A percentile compares a stretch with the other conserved stretches of the same genome.
Evolutionary conservation across 2,329 filamentous ascomycete genomes (phyloP).

Genomic region (Epicoccum nigrum): DNA sequence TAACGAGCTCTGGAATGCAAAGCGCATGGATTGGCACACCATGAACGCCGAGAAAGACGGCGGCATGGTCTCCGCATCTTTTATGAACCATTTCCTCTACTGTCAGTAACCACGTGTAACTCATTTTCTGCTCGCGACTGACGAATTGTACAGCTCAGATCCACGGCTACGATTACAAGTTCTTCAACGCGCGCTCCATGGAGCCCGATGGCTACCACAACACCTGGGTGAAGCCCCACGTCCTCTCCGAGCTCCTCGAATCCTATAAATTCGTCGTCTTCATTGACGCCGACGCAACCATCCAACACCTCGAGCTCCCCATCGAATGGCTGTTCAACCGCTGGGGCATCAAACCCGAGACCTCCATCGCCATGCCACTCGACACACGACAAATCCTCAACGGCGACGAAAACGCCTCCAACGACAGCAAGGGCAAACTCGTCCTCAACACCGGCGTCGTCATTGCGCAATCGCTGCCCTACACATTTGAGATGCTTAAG

Average conservation of each 20-base stretch:
- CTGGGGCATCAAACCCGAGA: constrained; percentile 52
- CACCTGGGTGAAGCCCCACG: constrained; percentile 54
- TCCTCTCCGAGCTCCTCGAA: constrained; percentile 49
- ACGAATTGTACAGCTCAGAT: constrained; percentile 35
- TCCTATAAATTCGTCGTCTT: constrained; percentile 53
- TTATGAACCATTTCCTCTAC: constrained; percentile 51
- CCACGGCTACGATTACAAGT: constrained; percentile 55
- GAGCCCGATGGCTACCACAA: constrained; percentile 38
- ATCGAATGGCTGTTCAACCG: constrained; percentile 58
- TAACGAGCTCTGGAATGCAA: constrained; percentile 31
- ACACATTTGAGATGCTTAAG: constrained; percentile 36
- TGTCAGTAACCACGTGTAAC: constrained; percentile 26
- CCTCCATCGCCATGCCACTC: constrained; percentile 51
- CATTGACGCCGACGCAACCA: constrained; percentile 54
- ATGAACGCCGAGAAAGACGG: constrained; percentile 28
- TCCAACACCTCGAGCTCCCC: constrained; percentile 52
- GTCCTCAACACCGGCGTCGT: constrained; percentile 51
- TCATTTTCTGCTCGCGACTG: neutral
- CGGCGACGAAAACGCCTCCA: constrained; percentile 31
- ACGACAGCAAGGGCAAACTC: constrained; percentile 45
- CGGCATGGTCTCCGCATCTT: constrained; percentile 45
- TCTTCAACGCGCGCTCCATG: constrained; percentile 47
- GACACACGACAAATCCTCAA: constrained; percentile 35
- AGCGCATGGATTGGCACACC: constrained; percentile 31
- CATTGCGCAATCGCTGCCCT: constrained; percentile 42